These are phyloP conservation scores for Multifurca ochricompacta DNA, from an alignment of 768 basidiomycete species.

Conservation along the genomic window DNA sequence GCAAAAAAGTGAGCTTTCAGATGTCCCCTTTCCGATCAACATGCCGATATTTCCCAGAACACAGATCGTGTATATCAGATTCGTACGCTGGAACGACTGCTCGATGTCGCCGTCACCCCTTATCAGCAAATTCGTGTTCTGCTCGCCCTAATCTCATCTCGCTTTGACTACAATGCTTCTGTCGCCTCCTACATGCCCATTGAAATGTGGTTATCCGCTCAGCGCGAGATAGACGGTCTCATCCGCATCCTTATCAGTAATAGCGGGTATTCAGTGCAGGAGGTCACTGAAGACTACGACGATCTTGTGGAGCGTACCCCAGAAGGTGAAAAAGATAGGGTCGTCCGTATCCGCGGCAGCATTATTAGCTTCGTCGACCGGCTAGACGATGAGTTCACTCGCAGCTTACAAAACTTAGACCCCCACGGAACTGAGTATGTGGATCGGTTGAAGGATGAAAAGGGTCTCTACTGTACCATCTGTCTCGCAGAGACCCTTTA, in stretches of 20 bases:
- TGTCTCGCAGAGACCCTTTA: slow-evolving; percentile 90
- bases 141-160: slow-evolving; percentile 85
- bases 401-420: slow-evolving; percentile 94
- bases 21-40: not conserved
- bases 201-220: slow-evolving; percentile 84
- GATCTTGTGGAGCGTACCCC: slow-evolving; percentile 80
- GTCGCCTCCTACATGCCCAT: slow-evolving; percentile 82
- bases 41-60: slow-evolving; percentile 46
- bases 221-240: slow-evolving; percentile 82
- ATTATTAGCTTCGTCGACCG: slow-evolving; percentile 95
- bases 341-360: slow-evolving; percentile 87
- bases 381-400: slow-evolving; percentile 96
- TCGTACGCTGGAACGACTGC: slow-evolving; percentile 76
- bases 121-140: slow-evolving; percentile 95
- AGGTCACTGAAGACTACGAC: slow-evolving; percentile 84
- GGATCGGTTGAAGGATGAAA: slow-evolving; percentile 93
- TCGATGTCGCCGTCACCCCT: slow-evolving; percentile 76
- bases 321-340: slow-evolving; percentile 54
- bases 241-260: slow-evolving; percentile 71
- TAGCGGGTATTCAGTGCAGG: slow-evolving; percentile 75
- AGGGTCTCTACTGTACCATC: slow-evolving; percentile 87
- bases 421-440: slow-evolving; percentile 99
- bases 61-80: slow-evolving; percentile 96
- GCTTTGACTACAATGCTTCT: slow-evolving; percentile 94
- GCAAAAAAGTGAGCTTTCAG: slow-evolving; percentile 69